Base-by-base conservation (phyloP, 805 yeast species). In the Yarrowia sp. region DNA sequence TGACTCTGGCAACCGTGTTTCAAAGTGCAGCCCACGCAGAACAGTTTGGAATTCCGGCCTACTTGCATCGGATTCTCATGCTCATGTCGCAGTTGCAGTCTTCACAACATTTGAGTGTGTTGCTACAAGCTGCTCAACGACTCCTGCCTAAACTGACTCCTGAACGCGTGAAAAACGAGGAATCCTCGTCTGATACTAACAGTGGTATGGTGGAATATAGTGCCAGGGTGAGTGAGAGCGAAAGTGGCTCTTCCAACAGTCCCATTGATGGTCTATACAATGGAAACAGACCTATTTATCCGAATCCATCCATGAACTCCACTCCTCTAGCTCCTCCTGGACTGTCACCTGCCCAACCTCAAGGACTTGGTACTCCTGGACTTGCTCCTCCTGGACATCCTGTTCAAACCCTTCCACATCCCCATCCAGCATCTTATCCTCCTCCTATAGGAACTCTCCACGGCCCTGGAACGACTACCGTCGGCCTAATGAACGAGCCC, bases 1-100 rank as follows among this genome's bases (percentile, higher is more conserved):
- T 54, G 61, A 38, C 61, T 1, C 46, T 54, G 17, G 61, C 61
- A 0, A 54, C 61, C 0, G 46, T 38, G 17, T 54, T 54, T 22
- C 46, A 54, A 46, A 16, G 26, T 2, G 28, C 61, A 7, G 61
- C 61, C 3, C 61, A 54, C 8, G 61, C 61, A 2, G 61, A 54
- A 14, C 61, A 54, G 44, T 54, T 17, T 19, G 46, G 46, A 4
- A 24, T 54, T 8, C 46, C 61, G 4, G 46, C 24, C 3, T 35
- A 54, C 38, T 14, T 54, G 26, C 61, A 54, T 19, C 44, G 61
- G 5, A 54, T 54, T 19, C 46, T 54, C 61, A 36, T 54, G 44
- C 46, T 54, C 46, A 54, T 54, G 61, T 36, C 46, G 24, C 61
- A 54, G 26, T 9, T 54, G 7, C 61, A 54, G 26, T 26, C 61